Evolutionary conservation across 176 grass and related monocot species (phyloP), one percentile per base, ranked within the genome.

Genomic region (Triticum dicoccoides): DNA sequence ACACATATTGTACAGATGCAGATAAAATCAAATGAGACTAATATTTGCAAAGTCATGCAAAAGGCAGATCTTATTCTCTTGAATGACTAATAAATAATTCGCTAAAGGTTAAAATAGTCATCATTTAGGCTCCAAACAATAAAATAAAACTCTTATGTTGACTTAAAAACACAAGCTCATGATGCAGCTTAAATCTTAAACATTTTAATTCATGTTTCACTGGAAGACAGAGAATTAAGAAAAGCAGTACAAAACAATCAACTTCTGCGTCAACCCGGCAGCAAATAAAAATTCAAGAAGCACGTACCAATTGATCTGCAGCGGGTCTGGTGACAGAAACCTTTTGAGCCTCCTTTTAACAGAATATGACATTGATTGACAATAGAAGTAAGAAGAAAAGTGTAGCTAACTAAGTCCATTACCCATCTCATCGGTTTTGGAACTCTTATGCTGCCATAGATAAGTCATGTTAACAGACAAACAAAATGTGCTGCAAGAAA

Each of bases 371-470:
- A 88, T 88, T 86, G 58, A 81, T 64, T 84, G 29, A 63, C 38
- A 52, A 80, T 25, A 68, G 23, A 81, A 54, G 59, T 84, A 84
- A 44, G 6, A 86, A 64, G 8, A 41, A 56, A 77, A 70, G 8
- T 80, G 77, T 11, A 82, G 37, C 73, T 91, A 91, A 63, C 86
- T 76, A 91, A 77, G 77, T 81, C 89, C 82, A 32, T 86, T 89
- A 41, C 78, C 83, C 29, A 85, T 81, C 69, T 93, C 91, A 56
- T 93, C 91, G 0, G 76, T 87, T 85, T 88, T 93, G 73, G 86
- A 93, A 86, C 79, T 88, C 88, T 90, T 93, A 70, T 90, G 88
- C 91, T 93, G 88, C 67, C 79, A 68, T 34, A 80, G 44, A 74
- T 23, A 44, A 62, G 13, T 11, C 29, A 64, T 21, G 21, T 90